Conservation (phyloP, 495 filamentous ascomycete species). For the Aspergillus olivimuriae region DNA sequence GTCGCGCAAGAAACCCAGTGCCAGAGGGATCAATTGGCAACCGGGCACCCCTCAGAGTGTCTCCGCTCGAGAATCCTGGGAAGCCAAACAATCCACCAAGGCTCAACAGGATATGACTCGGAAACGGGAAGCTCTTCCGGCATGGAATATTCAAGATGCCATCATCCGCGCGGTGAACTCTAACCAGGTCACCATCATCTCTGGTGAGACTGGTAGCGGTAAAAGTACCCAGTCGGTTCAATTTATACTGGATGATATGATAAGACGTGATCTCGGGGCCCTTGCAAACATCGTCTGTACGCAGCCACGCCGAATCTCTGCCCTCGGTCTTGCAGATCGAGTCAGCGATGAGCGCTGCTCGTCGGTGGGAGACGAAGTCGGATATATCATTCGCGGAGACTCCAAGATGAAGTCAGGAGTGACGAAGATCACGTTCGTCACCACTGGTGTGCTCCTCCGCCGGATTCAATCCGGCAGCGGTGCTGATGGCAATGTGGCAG, state of each 20-base stretch:
- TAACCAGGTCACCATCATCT: conserved; percentile 89
- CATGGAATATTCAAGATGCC: conserved; percentile 73
- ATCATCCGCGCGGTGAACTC: conserved; percentile 66
- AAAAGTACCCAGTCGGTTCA: conserved; percentile 97
- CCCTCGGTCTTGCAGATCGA: conserved; percentile 86
- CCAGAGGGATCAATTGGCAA: conserved; percentile 33
- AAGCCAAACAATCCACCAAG: conserved; percentile 45
- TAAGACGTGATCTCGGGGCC: conserved; percentile 64
- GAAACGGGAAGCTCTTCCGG: conserved; percentile 68
- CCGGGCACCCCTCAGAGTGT: conserved; percentile 31
- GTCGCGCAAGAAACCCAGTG: conserved; percentile 40
- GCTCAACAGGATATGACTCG: conserved; percentile 64
- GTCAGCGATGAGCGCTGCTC: conserved; percentile 88
- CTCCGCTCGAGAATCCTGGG: conserved; percentile 45
- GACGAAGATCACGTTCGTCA: conserved; percentile 93
- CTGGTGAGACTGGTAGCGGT: conserved; percentile 92
- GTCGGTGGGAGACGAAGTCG: conserved; percentile 78
- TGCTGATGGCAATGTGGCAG: conserved; percentile 65
- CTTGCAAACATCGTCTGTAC: conserved; percentile 92
- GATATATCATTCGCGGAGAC: conserved; percentile 92
- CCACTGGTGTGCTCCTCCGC: conserved; percentile 90
- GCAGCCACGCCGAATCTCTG: conserved; percentile 90
- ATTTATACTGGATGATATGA: conserved; percentile 90
- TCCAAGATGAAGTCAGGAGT: conserved; percentile 57
- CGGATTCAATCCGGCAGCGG: conserved; percentile 83